phyloP scores from a whole-genome alignment of 2,329 filamentous ascomycete species.

The Aspergillus piperis region DNA sequence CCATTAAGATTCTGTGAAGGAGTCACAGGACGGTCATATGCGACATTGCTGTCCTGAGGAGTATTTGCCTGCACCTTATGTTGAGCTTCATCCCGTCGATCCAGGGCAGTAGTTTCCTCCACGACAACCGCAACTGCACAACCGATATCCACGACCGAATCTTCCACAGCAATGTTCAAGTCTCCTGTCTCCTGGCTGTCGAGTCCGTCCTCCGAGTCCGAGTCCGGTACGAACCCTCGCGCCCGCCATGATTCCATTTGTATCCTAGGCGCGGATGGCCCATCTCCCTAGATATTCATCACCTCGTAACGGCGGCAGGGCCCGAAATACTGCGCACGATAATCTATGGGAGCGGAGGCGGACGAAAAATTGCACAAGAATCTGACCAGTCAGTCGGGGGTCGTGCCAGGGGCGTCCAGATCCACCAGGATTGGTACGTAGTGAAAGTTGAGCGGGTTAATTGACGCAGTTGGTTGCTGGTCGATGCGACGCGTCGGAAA shows the following conservation, averaged over 20 bases:
- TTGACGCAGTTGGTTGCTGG: slow-evolving; percentile 1
- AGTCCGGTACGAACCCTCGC: slow-evolving; percentile 55
- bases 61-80: neutral
- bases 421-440: neutral
- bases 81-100: neutral
- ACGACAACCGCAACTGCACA: neutral
- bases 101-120: neutral
- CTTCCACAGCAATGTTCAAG: slow-evolving; percentile 12
- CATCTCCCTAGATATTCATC: slow-evolving; percentile 39
- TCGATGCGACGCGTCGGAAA: slow-evolving; percentile 27
- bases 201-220: slow-evolving; percentile 49
- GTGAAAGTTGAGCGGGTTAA: neutral
- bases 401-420: neutral
- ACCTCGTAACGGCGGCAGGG: slow-evolving; percentile 11
- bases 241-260: slow-evolving; percentile 53
- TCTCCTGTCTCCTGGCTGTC: slow-evolving; percentile 35
- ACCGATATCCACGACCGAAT: slow-evolving; percentile 15
- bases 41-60: neutral
- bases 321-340: neutral
- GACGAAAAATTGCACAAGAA: neutral
- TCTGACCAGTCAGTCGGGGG: neutral
- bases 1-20: neutral
- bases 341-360: neutral
- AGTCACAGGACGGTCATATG: neutral
- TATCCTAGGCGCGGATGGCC: slow-evolving; percentile 34